These are phyloP conservation scores for Penicillium sp. DNA, from an alignment of 2,329 filamentous ascomycete species.

Conservation along the genomic window DNA sequence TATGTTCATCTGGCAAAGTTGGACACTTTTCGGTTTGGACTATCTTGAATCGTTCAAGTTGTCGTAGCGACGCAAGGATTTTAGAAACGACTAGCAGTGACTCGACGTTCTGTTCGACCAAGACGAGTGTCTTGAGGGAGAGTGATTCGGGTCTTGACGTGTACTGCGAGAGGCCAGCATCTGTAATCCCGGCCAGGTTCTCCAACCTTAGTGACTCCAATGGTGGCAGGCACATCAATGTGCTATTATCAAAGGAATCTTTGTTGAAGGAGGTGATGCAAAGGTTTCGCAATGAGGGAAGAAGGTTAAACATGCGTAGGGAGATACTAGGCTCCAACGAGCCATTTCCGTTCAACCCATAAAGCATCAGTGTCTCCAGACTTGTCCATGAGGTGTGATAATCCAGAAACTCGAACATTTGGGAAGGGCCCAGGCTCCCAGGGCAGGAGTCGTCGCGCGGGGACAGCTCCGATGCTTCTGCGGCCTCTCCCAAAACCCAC, in stretches of 20 bases:
- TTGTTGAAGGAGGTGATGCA: slow-evolving; percentile 55
- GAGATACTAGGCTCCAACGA: slow-evolving; percentile 56
- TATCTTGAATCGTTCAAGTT: slow-evolving; percentile 53
- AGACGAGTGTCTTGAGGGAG: slow-evolving; percentile 48
- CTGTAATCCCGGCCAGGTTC: slow-evolving; percentile 56
- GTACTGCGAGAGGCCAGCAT: slow-evolving; percentile 55
- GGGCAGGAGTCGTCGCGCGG: slow-evolving; percentile 37
- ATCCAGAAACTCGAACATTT: slow-evolving; percentile 54
- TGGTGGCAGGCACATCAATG: slow-evolving; percentile 54
- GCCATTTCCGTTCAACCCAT: slow-evolving; percentile 46
- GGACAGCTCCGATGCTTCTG: slow-evolving; percentile 41
- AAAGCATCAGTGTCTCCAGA: slow-evolving; percentile 56
- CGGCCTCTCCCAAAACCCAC: slow-evolving; percentile 55
- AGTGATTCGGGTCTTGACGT: slow-evolving; percentile 47
- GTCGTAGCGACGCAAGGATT: slow-evolving; percentile 49
- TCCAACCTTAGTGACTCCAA: slow-evolving; percentile 57
- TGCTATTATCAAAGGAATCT: slow-evolving; percentile 56
- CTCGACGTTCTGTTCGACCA: slow-evolving; percentile 56
- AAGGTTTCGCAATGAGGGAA: slow-evolving; percentile 56
- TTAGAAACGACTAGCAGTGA: slow-evolving; percentile 54
- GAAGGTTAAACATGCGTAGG: slow-evolving; percentile 52
- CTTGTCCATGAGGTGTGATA: slow-evolving; percentile 54
- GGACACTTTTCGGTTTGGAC: slow-evolving; percentile 53
- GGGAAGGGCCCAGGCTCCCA: slow-evolving; percentile 51
- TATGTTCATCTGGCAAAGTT: slow-evolving; percentile 42